Percentiles rank a stretch among this genome's conserved stretches.
Conservation (phyloP, 129 eudicot species). For the Artemisia argyi region DNA sequence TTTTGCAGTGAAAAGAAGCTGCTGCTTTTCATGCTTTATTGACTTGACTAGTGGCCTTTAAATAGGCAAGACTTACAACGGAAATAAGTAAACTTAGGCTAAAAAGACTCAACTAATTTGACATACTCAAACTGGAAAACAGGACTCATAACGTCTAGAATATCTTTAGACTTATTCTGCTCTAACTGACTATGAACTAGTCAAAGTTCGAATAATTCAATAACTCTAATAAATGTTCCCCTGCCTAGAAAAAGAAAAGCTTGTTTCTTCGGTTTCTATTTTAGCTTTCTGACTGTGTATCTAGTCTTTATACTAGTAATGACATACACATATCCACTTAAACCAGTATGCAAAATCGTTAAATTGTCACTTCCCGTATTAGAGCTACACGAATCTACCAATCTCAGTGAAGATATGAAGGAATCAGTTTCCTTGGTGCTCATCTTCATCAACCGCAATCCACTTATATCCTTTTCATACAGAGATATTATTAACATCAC, state of each 20-base stretch:
- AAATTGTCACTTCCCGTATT: background rate
- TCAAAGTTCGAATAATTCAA: no score
- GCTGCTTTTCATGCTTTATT: no score
- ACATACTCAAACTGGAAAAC: no score
- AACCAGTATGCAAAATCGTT: background rate
- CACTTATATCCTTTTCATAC: slow-evolving; percentile 14
- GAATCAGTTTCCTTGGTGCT: background rate
- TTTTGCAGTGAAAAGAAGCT: no score
- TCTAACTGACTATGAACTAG: no score
- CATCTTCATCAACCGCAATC: background rate
- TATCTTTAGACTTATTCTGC: no score
- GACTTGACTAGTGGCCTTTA: no score
- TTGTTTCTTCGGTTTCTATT: slow-evolving; percentile 16
- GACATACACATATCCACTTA: slow-evolving; percentile 16
- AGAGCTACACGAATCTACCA: background rate
- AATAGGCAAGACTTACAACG: no score
- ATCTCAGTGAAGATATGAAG: slow-evolving; percentile 2
- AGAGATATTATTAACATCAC: background rate
- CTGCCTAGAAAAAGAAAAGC: slow-evolving; percentile 16
- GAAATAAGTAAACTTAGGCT: no score
- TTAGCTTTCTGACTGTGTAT: slow-evolving; percentile 6
- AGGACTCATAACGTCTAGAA: no score
- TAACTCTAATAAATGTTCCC: no score
- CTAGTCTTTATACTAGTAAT: slow-evolving; percentile 1
- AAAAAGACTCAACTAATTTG: no score